A percentile compares a stretch with the other conserved stretches of the same genome.
Evolutionary conservation across 257 asterid species (phyloP).

Genomic region (Solanum pimpinellifolium): DNA sequence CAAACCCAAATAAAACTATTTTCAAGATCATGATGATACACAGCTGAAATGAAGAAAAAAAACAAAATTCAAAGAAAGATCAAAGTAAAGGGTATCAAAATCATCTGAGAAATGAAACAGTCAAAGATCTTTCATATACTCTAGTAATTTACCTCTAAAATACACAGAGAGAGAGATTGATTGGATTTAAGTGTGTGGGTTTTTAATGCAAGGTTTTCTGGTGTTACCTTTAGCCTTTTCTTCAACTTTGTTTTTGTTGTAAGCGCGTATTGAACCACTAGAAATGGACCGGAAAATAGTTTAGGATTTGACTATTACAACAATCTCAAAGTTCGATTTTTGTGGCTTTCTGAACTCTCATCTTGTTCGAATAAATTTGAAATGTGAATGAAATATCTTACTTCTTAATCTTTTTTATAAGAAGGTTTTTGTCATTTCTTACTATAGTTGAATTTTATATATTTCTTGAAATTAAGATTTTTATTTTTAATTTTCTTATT

Average conservation of each 20-base stretch:
- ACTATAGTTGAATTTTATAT: background rate
- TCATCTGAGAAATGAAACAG: background rate
- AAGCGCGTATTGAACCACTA: background rate
- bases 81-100: conserved; percentile 13
- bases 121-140: conserved; percentile 8
- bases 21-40: conserved; percentile 26
- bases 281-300: background rate
- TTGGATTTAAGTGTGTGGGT: background rate
- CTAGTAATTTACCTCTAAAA: conserved; percentile 12
- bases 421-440: too few species aligned
- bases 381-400: background rate
- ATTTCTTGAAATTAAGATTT: too few species aligned
- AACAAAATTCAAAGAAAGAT: conserved; percentile 16
- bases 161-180: background rate
- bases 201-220: background rate
- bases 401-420: background rate
- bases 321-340: background rate
- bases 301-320: background rate
- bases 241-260: background rate
- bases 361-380: background rate
- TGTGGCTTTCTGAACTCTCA: accelerated
- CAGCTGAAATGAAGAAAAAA: background rate
- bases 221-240: background rate
- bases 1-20: conserved; percentile 12
- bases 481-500: background rate